Base-by-base conservation (phyloP, 208 protist species). In the Crithidia brevicula region DNA sequence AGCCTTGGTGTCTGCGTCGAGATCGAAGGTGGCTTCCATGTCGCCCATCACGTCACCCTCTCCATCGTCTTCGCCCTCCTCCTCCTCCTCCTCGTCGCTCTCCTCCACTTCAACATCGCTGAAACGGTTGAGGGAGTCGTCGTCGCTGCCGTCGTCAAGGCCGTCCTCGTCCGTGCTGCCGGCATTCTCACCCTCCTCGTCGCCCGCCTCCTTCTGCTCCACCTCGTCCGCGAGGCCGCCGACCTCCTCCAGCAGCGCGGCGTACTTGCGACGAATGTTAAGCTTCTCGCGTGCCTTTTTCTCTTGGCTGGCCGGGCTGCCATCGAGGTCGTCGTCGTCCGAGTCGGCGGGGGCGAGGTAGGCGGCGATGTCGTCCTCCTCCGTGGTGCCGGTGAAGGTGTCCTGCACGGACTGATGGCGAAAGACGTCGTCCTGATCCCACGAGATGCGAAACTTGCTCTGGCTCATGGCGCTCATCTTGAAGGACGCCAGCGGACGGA, bases 391-490 rank as follows among this genome's bases (percentile, higher is more conserved):
- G 34, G 89, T 90, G 71, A 93, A 96, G 81, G 77, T 72, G 67
- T 96, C 89, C 46, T 89, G 92, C 49, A 94, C 75, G 23, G 89
- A 94, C 51, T 85, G 75, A 54, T 93, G 85, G 16, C 93, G 91
- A 42, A 91, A 88, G 4, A 88, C 74, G 73, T 96, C 91, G 61
- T 95, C 91, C 70, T 97, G 93, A 62, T 97, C 93, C 91, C 93
- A 97, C 34, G 93, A 97, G 60, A 97, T 97, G 57, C 86, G 85
- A 45, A 97, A 97, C 27, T 84, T 81, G 54, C 81, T 92, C 62
- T 97, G 88, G n/a, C 79, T 89, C 40, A 97, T 80, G 15, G 93
- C 93, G 11, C 88, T 82, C 38, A 83, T 72, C 66, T 89, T 91
- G 78, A 97, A 96, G 60, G 85, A 81, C 6, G 83, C 67, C 11